Base-by-base conservation (phyloP, 805 yeast species). In the Kodamaea laetipori region DNA sequence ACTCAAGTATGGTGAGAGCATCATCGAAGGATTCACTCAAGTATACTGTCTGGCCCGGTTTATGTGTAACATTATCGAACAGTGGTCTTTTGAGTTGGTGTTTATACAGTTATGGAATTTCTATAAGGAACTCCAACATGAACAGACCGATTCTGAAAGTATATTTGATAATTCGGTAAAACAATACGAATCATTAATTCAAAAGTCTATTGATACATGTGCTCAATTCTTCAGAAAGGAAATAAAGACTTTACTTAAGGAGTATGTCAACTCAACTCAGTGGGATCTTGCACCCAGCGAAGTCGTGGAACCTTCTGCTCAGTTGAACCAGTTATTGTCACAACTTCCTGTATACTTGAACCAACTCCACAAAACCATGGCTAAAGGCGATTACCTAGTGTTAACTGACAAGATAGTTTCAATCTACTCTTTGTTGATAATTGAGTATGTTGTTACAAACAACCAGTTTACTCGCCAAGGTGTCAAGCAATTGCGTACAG, bases 71-170 rank as follows among this genome's bases (percentile, higher is more conserved):
- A 47, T 58, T 15, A 54, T 71, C 50, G 68, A 66, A 30, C 57
- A 56, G 41, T 67, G 76, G 74, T 59, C 69, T 21, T 63, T 61
- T 31, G 68, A 69, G 26, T 54, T 71, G 32, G 58, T 69, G 3
- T 71, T 64, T 46, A 58, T 69, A 8, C 74, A 69, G 50, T 60
- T 71, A 23, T 69, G 74, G 73, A 55, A 58, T 18, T 57, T 61
- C 10, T 67, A 58, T 54, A 53, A 56, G 28, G 47, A 54, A 4
- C 47, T 55, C 11, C 44, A 46, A 19, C 37, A 57, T n/a, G 35
- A 45, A 1, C 54, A 44, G 8, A 38, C 39, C 1, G 52, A 50
- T 7, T 61, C 59, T 5, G 50, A 48, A 34, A 61, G 66, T 4
- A 60, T 71, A 6, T 71, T 71, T 39, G 70, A 60, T 17, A 30